phyloP scores from a whole-genome alignment of 2,329 filamentous ascomycete genomes.

The Hypomyces perniciosus region DNA sequence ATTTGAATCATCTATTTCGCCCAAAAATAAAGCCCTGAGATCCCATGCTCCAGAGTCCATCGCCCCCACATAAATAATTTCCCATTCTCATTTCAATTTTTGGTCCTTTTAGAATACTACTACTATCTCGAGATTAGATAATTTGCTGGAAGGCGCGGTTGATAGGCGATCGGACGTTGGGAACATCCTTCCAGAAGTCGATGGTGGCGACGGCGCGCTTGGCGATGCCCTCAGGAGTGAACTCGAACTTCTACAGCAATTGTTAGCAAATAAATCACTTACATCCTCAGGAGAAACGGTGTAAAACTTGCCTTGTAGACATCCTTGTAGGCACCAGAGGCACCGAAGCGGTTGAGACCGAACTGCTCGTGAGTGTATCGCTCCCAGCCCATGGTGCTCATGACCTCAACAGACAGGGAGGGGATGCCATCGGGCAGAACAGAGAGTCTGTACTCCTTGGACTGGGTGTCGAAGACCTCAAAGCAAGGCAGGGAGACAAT shows the following conservation, averaged over 20 bases:
- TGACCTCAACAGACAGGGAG: slow-evolving; percentile 88
- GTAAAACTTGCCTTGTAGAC: slow-evolving; percentile 72
- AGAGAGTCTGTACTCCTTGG: slow-evolving; percentile 89
- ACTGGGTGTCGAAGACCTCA: slow-evolving; percentile 91
- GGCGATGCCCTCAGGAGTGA: slow-evolving; percentile 92
- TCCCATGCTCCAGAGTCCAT: slow-evolving; percentile 21
- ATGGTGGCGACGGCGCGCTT: slow-evolving; percentile 91
- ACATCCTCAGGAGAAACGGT: neutral
- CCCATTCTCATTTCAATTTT: slow-evolving; percentile 10
- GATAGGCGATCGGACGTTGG: slow-evolving; percentile 87
- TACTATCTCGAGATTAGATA: slow-evolving; percentile 53
- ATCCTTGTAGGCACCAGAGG: slow-evolving; percentile 93
- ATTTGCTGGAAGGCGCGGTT: slow-evolving; percentile 98
- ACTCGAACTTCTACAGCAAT: slow-evolving; percentile 83
- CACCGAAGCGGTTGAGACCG: slow-evolving; percentile 97
- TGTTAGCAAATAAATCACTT: slow-evolving; percentile 28
- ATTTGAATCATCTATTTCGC: slow-evolving; percentile 1
- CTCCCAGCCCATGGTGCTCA: slow-evolving; percentile 98
- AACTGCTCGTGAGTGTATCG: slow-evolving; percentile 99
- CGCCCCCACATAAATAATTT: slow-evolving; percentile 22
- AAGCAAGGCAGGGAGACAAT: slow-evolving; percentile 95
- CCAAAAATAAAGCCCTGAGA: slow-evolving; percentile 15
- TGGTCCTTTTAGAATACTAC: neutral
- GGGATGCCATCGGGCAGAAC: slow-evolving; percentile 93
- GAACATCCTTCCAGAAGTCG: slow-evolving; percentile 93